A percentile compares a stretch with the other conserved stretches of the same genome.
Conservation (phyloP, 192 early-diverging fungal genomes). For the Linnemannia exigua region DNA sequence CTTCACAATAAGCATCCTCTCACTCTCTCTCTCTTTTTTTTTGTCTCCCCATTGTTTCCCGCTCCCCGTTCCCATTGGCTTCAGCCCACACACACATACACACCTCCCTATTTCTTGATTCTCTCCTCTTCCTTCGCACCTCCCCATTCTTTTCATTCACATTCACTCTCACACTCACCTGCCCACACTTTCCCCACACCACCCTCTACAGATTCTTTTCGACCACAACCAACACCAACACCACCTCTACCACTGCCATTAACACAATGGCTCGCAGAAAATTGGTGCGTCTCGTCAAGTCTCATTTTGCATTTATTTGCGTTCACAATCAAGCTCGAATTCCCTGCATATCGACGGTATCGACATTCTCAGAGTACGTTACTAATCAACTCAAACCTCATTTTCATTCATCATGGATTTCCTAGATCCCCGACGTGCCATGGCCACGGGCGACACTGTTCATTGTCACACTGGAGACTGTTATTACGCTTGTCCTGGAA, state of each 20-base stretch:
- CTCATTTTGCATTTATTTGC: neutral
- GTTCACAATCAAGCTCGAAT: neutral
- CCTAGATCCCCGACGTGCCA: constrained; percentile 26
- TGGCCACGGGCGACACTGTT: constrained; percentile 44
- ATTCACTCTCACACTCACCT: neutral
- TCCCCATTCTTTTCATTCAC: neutral
- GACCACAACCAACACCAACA: neutral
- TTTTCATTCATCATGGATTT: neutral
- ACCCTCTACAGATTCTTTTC: neutral
- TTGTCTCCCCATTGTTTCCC: neutral
- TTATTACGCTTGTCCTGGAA: constrained; percentile 21
- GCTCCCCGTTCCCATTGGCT: neutral
- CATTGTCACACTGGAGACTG: constrained; percentile 27
- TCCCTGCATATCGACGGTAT: neutral
- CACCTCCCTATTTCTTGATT: too few species aligned
- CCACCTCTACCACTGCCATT: neutral
- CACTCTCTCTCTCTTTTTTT: neutral
- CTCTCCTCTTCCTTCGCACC: neutral
- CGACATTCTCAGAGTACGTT: neutral
- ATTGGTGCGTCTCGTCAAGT: neutral
- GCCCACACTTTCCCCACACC: neutral
- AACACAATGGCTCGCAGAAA: constrained; percentile 4
- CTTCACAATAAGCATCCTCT: too few species aligned
- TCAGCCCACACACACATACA: neutral
- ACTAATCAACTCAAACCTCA: neutral